phyloP scores from a whole-genome alignment of 371 early-diverging fungal genomes.

The Rhizopus sp. region DNA sequence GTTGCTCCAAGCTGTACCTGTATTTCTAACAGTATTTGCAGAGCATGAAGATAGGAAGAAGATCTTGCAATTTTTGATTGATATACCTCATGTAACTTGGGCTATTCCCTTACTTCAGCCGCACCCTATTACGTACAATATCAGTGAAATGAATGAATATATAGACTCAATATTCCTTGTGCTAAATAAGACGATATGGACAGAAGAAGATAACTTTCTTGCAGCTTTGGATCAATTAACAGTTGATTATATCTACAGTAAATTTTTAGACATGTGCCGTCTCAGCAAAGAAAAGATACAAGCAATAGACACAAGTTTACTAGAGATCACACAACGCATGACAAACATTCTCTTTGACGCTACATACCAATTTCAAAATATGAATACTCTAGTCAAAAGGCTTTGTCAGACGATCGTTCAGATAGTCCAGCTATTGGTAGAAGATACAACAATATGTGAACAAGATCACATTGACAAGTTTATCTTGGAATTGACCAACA shows the following conservation, averaged over 20 bases:
- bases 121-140: slow-evolving; percentile 5
- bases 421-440: slow-evolving; percentile 33
- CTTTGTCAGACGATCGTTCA: slow-evolving; percentile 48
- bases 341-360: slow-evolving; percentile 30
- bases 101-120: slow-evolving; percentile 59
- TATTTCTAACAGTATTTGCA: slow-evolving; percentile 12
- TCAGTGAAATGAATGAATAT: slow-evolving; percentile 22
- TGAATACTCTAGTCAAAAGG: slow-evolving; percentile 36
- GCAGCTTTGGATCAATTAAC: slow-evolving; percentile 64
- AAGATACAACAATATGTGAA: slow-evolving; percentile 1
- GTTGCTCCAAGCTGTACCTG: slow-evolving; percentile 10
- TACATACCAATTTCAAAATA: slow-evolving; percentile 19
- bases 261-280: slow-evolving; percentile 6
- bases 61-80: slow-evolving; percentile 53
- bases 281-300: slow-evolving; percentile 13
- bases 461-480: slow-evolving; percentile 24
- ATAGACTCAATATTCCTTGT: slow-evolving; percentile 25
- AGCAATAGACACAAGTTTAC: slow-evolving; percentile 11
- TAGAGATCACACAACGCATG: slow-evolving; percentile 10
- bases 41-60: slow-evolving; percentile 5
- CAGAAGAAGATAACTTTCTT: slow-evolving; percentile 62
- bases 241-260: slow-evolving; percentile 28
- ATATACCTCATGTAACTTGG: slow-evolving; percentile 52
- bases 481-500: slow-evolving; percentile 11
- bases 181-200: slow-evolving; percentile 36